Evolutionary conservation across 202 grass and related monocot species (phyloP).

Genomic region (Musa balbisiana): DNA sequence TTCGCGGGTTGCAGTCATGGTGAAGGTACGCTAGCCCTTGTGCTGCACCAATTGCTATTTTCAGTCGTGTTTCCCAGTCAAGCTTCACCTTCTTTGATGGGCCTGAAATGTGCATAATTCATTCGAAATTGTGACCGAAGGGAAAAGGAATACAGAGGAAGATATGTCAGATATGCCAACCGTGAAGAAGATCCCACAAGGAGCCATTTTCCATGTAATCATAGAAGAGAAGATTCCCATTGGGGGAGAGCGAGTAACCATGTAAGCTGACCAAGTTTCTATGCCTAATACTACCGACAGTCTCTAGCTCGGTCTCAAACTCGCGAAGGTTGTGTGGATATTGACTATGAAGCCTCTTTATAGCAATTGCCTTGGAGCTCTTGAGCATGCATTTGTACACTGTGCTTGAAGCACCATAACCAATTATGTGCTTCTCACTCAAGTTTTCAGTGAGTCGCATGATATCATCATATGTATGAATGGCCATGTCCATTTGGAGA

Average conservation of each 20-base stretch:
- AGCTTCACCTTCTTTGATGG: constrained; percentile 97
- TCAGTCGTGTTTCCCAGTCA: constrained; percentile 86
- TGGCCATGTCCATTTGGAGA: constrained; percentile 97
- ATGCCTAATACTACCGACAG: constrained; percentile 76
- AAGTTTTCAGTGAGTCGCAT: constrained; percentile 95
- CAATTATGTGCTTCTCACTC: constrained; percentile 94
- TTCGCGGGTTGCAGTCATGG: constrained; percentile 92
- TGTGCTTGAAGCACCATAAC: constrained; percentile 90
- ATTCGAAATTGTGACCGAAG: neutral
- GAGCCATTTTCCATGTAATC: constrained; percentile 99
- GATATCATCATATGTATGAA: constrained; percentile 90
- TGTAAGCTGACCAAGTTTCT: constrained; percentile 89
- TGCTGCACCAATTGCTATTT: constrained; percentile 71
- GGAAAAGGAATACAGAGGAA: neutral
- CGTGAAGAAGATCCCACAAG: constrained; percentile 96
- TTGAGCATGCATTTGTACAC: constrained; percentile 90
- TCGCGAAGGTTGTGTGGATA: constrained; percentile 64
- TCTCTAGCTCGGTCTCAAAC: constrained; percentile 91
- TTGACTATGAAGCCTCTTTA: constrained; percentile 93
- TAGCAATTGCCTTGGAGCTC: constrained; percentile 65
- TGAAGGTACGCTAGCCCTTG: constrained; percentile 94
- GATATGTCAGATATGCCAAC: constrained; percentile 24
- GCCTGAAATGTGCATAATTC: constrained; percentile 36
- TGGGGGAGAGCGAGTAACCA: constrained; percentile 81
- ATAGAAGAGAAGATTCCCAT: constrained; percentile 98